Evolutionary conservation across 495 filamentous ascomycete species (phyloP).

Genomic region (Thozetella sp.): DNA sequence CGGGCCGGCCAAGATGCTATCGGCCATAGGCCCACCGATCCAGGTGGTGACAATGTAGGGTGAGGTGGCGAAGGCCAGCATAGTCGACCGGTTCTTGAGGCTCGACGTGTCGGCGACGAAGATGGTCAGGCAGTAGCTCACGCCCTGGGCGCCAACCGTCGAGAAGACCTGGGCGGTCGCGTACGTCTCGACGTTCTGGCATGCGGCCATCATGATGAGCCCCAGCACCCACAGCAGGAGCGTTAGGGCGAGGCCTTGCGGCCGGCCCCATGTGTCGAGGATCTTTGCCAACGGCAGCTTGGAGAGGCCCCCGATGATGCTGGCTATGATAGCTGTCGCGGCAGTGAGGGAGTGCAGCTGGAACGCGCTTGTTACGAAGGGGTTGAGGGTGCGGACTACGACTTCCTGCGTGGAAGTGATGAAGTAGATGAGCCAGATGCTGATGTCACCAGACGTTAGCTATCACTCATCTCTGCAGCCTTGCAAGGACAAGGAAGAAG

Average conservation of each 20-base stretch:
- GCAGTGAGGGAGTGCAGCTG: constrained; percentile 45
- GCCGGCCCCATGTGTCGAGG: constrained; percentile 65
- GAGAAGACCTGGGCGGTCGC: constrained; percentile 54
- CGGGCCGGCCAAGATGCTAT: constrained; percentile 38
- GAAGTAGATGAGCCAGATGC: constrained; percentile 54
- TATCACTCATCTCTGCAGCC: background rate
- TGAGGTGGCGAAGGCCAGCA: constrained; percentile 60
- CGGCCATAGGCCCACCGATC: constrained; percentile 42
- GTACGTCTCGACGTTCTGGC: constrained; percentile 45
- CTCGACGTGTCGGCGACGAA: constrained; percentile 67
- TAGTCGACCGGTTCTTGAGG: constrained; percentile 62
- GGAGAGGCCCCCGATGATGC: constrained; percentile 60
- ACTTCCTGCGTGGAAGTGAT: constrained; percentile 45
- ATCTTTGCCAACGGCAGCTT: constrained; percentile 66
- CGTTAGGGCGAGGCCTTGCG: constrained; percentile 40
- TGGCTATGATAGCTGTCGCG: constrained; percentile 47
- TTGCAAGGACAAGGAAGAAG: background rate
- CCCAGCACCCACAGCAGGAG: constrained; percentile 28
- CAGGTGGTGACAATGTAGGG: constrained; percentile 67
- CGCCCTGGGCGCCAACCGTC: constrained; percentile 47
- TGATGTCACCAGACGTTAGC: constrained; percentile 9
- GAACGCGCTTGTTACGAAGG: constrained; percentile 50
- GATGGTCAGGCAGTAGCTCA: constrained; percentile 56
- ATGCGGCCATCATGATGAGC: constrained; percentile 49
- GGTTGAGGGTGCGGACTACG: constrained; percentile 35